Evolutionary conservation across 2,329 filamentous ascomycete genomes (phyloP).

Genomic region (Epichloe sylvatica): DNA sequence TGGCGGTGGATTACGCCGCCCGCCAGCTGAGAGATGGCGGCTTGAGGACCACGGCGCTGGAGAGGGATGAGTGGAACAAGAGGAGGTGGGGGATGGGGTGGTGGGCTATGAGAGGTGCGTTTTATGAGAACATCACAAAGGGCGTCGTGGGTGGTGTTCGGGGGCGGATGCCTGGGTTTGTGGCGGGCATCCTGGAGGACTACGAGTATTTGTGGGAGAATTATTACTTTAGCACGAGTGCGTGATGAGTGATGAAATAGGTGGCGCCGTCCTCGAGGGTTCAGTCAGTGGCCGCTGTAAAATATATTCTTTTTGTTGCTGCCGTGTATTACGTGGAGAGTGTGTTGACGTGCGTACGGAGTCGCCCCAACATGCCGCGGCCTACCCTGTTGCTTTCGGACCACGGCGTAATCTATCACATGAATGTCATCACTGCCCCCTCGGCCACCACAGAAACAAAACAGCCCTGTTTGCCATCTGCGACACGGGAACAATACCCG

Average conservation of each 20-base stretch:
- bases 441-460: too few species aligned
- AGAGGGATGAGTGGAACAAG: slow-evolving; percentile 79
- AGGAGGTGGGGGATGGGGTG: slow-evolving; percentile 83
- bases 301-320: too few species aligned
- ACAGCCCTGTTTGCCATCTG: too few species aligned
- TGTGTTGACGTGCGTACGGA: too few species aligned
- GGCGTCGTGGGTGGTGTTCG: slow-evolving; percentile 58
- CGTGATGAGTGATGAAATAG: slow-evolving; percentile 11
- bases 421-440: too few species aligned
- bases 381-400: too few species aligned
- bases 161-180: slow-evolving; percentile 63
- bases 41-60: slow-evolving; percentile 69
- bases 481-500: too few species aligned
- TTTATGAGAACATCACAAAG: slow-evolving; percentile 85
- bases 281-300: neutral
- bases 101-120: slow-evolving; percentile 95
- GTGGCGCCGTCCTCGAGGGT: too few species aligned
- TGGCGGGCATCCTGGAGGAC: slow-evolving; percentile 79
- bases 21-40: slow-evolving; percentile 67
- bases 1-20: slow-evolving; percentile 75
- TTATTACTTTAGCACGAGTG: slow-evolving; percentile 70
- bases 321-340: too few species aligned
- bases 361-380: too few species aligned
- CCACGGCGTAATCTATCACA: too few species aligned
- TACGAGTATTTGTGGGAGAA: slow-evolving; percentile 98